These are phyloP conservation scores for Byssothecium circinans DNA, from an alignment of 2,329 filamentous ascomycete species.

Conservation along the genomic window DNA sequence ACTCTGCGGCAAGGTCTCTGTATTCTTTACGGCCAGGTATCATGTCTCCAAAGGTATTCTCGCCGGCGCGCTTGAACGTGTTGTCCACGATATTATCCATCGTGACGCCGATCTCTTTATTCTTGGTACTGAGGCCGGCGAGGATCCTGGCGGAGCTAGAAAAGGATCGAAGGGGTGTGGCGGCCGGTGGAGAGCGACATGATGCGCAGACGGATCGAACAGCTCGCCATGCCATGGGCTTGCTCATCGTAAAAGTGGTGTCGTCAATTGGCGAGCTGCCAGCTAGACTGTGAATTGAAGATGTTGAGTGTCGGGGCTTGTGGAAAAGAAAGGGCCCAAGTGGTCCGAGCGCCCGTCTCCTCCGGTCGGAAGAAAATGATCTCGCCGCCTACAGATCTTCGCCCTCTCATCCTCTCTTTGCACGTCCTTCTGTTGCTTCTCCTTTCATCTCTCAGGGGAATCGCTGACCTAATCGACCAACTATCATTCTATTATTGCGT, in stretches of 20 bases:
- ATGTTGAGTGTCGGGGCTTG: not conserved
- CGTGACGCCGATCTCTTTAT: slow-evolving; percentile 5
- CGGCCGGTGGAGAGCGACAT: slow-evolving; percentile 36
- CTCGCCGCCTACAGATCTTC: slow-evolving; percentile 9
- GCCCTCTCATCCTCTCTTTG: slow-evolving; percentile 21
- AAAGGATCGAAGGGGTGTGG: slow-evolving; percentile 35
- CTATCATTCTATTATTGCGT: slow-evolving; percentile 1
- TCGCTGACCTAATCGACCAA: not conserved
- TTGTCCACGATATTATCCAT: slow-evolving; percentile 17
- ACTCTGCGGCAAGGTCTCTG: slow-evolving; percentile 28
- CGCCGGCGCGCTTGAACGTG: slow-evolving; percentile 18
- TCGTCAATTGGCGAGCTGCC: slow-evolving; percentile 7
- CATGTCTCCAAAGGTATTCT: slow-evolving; percentile 17
- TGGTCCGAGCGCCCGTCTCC: slow-evolving; percentile 24
- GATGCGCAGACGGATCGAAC: slow-evolving; percentile 42
- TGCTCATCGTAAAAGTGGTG: slow-evolving; percentile 25
- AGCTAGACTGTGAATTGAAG: slow-evolving; percentile 5
- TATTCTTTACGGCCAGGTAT: slow-evolving; percentile 16
- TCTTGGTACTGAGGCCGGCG: slow-evolving; percentile 12
- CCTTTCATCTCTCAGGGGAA: slow-evolving; percentile 8
- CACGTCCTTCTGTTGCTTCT: slow-evolving; percentile 8
- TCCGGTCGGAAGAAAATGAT: slow-evolving; percentile 26
- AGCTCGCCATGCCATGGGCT: slow-evolving; percentile 26
- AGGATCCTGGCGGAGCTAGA: slow-evolving; percentile 28
- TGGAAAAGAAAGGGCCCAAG: slow-evolving; percentile 24